Percentiles rank a stretch among this genome's conserved stretches.
Evolutionary conservation across 2,329 filamentous ascomycete species (phyloP).

Genomic region (Apiospora malaysiana): DNA sequence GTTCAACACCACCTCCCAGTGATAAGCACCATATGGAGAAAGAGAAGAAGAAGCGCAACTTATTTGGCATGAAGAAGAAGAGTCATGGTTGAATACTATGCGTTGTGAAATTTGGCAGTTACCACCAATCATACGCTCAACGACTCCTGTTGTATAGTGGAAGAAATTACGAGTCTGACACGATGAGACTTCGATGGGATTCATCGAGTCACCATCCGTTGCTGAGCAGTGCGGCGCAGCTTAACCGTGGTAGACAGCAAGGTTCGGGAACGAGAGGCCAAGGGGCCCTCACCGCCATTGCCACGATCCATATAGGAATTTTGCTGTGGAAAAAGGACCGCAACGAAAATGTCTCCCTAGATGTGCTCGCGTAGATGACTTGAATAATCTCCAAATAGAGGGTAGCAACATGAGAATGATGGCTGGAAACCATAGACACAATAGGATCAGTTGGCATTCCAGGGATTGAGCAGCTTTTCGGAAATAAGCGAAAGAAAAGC

Average conservation of each 20-base stretch:
- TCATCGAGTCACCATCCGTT: neutral
- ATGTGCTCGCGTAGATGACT: neutral
- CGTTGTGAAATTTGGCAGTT: neutral
- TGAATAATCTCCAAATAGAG: neutral
- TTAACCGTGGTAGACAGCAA: neutral
- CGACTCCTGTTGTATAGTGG: too few relatives aligned
- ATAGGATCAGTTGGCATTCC: neutral
- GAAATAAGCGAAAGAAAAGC: neutral
- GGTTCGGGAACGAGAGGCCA: neutral
- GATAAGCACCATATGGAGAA: conserved; percentile 58
- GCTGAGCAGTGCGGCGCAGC: neutral
- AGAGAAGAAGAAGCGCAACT: conserved; percentile 66
- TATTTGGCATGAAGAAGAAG: conserved; percentile 68
- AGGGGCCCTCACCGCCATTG: neutral
- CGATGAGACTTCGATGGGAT: neutral
- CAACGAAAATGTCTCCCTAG: neutral
- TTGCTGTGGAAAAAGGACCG: neutral
- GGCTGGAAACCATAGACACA: neutral
- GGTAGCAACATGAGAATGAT: neutral
- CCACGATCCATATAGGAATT: neutral
- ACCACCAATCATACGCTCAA: neutral
- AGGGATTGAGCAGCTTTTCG: neutral
- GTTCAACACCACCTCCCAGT: conserved; percentile 27
- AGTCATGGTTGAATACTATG: conserved; percentile 4
- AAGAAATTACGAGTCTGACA: neutral